Evolutionary conservation across 768 basidiomycete genomes (phyloP).

Genomic region (Cystobasidium onofrii): DNA sequence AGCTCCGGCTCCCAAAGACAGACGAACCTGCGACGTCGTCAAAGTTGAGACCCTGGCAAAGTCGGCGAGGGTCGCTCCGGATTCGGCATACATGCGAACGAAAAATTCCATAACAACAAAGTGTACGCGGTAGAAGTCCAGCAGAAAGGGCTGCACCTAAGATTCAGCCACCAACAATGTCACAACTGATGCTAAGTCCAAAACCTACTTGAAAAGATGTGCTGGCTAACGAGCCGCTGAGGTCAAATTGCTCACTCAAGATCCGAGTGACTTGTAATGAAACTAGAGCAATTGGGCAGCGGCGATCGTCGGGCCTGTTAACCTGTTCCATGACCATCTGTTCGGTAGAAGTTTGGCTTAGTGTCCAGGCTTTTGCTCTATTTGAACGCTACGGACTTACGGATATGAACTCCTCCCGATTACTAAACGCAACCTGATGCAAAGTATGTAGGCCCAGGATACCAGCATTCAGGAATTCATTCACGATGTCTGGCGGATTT

Average conservation of each 20-base stretch:
- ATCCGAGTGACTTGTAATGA: slow-evolving; percentile 80
- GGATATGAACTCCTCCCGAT: neutral
- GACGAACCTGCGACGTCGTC: slow-evolving; percentile 75
- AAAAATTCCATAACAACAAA: slow-evolving; percentile 74
- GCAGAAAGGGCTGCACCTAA: slow-evolving; percentile 75
- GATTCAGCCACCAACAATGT: slow-evolving; percentile 65
- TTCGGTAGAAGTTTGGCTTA: neutral
- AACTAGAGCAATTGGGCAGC: slow-evolving; percentile 73
- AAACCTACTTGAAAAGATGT: slow-evolving; percentile 21
- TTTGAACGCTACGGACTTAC: neutral
- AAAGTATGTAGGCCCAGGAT: slow-evolving; percentile 19
- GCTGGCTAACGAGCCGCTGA: slow-evolving; percentile 47
- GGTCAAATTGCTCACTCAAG: slow-evolving; percentile 73
- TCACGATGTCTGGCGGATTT: neutral
- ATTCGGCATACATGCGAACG: slow-evolving; percentile 86
- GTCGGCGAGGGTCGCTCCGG: slow-evolving; percentile 65
- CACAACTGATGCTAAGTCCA: neutral
- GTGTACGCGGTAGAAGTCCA: slow-evolving; percentile 69
- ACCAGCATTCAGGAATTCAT: slow-evolving; percentile 8
- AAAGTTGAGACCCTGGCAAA: slow-evolving; percentile 69
- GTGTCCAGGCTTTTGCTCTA: neutral
- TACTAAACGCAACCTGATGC: neutral
- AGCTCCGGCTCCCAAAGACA: neutral
- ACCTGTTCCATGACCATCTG: slow-evolving; percentile 73
- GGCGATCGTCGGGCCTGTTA: slow-evolving; percentile 61